Base-by-base conservation (phyloP, 805 yeast genomes). In the Zygoascus ofunaensis region DNA sequence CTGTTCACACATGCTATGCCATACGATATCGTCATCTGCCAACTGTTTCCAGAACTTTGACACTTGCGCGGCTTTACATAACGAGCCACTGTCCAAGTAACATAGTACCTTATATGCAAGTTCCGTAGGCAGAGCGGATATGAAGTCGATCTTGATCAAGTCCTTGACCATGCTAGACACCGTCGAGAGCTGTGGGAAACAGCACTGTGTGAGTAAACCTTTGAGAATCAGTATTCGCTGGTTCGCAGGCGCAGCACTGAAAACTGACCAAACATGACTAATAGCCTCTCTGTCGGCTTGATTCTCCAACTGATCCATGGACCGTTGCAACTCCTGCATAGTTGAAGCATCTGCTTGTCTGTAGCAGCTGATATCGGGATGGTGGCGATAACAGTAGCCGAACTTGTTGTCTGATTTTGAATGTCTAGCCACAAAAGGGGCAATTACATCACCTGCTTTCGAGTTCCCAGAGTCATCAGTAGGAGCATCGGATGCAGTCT, bases 1-100 rank as follows among this genome's bases (percentile, higher is more conserved):
- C 65, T 92, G 98, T 60, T 87, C 95, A 60, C 98, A 92, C 87
- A 92, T 82, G 53, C 90, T 89, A 60, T 90, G 92, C 98, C 98
- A 92, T 2, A 92, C 97, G 41, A 94, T 68, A 58, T 92, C 97
- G 60, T 90, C 97, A 62, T 92, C 96, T 1, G 98, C 97, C 47
- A 92, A 68, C 45, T 69, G 68, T 59, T 85, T 80, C 98, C 98
- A 92, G 42, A 75, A 77, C 43, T 78, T 76, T 26, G 89, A 82
- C 2, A 92, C 98, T 65, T 83, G 94, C 0, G 97, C 94, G 0
- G 97, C 96, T 52, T 77, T 80, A 62, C 97, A 89, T 37, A 92
- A 72, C n/a, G 95, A 85, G 42, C 79, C 81, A 64, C 97, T 90
- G 61, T 92, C 98, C 49, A 92, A 66, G 60, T 85, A 90, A 55